These are phyloP conservation scores for Cucumis sativus DNA, from an alignment of 306 rosid genomes.

Conservation along the genomic window Cucumber_9930_V3 NC_026659.2:27303501-27304000, in stretches of 20 bases:
- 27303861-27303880: background rate
- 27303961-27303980: background rate
- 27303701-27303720: no score
- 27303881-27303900: constrained; percentile 6
- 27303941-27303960: background rate
- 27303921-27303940: background rate
- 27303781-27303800: background rate
- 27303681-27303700: no score
- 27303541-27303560: no score
- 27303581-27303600: no score
- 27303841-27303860: constrained; percentile 5
- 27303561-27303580: no score
- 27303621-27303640: no score
- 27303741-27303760: background rate
- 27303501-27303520: no score
- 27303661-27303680: no score
- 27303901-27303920: constrained; percentile 1
- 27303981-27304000: background rate
- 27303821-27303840: background rate
- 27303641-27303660: no score
- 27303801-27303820: background rate
- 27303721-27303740: background rate
- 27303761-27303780: background rate
- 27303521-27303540: no score
- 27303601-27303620: no score